Evolutionary conservation across 345 rosid species (phyloP).

Genomic region (Murraya koenigii): DNA sequence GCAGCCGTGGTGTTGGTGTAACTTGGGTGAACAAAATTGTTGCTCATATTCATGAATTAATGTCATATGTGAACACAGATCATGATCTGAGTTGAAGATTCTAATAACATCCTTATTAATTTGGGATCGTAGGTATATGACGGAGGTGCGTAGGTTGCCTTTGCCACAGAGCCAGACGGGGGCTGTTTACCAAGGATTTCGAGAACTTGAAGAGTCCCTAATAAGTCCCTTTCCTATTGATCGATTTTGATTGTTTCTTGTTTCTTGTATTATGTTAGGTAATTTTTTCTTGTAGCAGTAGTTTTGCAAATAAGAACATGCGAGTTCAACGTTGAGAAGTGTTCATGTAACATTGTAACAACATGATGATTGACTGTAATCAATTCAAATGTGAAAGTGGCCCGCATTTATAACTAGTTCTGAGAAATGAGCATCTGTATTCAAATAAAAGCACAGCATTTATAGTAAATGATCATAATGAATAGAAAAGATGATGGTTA

Average conservation of each 20-base stretch:
- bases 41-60: neutral
- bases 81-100: neutral
- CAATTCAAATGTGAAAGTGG: slow-evolving; percentile 1
- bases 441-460: too few species aligned
- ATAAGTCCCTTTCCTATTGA: slow-evolving; percentile 55
- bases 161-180: slow-evolving; percentile 77
- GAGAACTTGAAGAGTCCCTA: slow-evolving; percentile 89
- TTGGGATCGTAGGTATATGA: slow-evolving; percentile 67
- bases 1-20: neutral
- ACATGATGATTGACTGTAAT: neutral
- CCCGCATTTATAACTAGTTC: neutral
- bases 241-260: slow-evolving; percentile 35
- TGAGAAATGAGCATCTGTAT: neutral
- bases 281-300: neutral
- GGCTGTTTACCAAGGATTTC: slow-evolving; percentile 71
- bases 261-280: slow-evolving; percentile 10
- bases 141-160: slow-evolving; percentile 81
- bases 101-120: neutral
- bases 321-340: neutral
- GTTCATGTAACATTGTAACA: slow-evolving; percentile 15
- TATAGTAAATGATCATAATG: too few species aligned
- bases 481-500: too few species aligned
- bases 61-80: neutral
- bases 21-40: neutral
- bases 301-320: slow-evolving; percentile 9